Evolutionary conservation across 148 eudicot genomes (phyloP), one percentile per base, ranked within the genome.

Genomic region (Dysphania ambrosioides): DNA sequence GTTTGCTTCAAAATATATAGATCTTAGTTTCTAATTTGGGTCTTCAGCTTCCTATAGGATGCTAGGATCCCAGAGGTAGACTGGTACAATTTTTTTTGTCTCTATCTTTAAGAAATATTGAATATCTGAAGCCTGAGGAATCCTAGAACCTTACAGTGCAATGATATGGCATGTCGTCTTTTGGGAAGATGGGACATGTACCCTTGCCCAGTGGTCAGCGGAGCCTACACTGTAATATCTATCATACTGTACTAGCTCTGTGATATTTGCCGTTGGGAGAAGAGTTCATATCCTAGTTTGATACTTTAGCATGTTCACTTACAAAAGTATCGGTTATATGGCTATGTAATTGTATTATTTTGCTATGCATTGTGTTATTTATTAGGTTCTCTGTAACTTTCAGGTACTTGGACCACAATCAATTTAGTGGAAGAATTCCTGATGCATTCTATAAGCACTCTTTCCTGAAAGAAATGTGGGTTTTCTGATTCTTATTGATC

Each of bases 401-500:
- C 86, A 95, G 98, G 87, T 94, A 92, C 77, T 59, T 94, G 86
- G 98, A 94, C 87, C 98, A 95, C 88, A 92, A 95, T 79, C 96
- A 92, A 78, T 95, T 95, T 83, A 85, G 84, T 51, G 98, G 98
- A 55, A 88, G 97, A 59, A 90, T 94, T 65, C 96, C 98, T 31
- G 98, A 94, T 69, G 87, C 87, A 64, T 95, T 95, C 88, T 95
- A 95, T 72, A 94, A 90, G 81, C 98, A 95, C 77, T 90, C 97
- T 38, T 92, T 82, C 75, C 60, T 95, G 56, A 95, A 95, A 81
- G 98, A 95, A 85, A 85, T 95, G 98, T 90, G 81, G 86, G 93
- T 75, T 71, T 6, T n/a, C 21, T 27, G 55, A 49, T 10, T 36
- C 44, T 30, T n/a, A 61, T 38, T 8, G 19, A 53, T 64, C 34